Conservation (phyloP, 2,329 filamentous ascomycete genomes). For the Fusarium fracticaudum region DNA sequence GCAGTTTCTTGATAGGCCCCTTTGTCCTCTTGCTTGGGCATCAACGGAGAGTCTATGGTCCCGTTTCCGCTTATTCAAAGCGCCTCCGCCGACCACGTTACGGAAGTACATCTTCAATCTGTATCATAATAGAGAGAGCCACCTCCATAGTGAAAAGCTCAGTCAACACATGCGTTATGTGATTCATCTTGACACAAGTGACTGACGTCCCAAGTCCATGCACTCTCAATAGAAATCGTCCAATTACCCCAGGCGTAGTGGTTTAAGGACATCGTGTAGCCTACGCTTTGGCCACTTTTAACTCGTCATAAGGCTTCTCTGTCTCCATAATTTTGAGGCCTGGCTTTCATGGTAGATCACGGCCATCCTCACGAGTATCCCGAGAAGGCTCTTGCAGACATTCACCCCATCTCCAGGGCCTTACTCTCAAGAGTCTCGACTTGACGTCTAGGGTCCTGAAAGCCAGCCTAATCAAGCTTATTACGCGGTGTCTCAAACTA, state of each 20-base stretch:
- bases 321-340: no score
- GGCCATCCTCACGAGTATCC: background rate
- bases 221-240: no score
- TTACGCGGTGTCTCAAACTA: fast-evolving
- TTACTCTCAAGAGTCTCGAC: background rate
- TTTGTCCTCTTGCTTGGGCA: background rate
- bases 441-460: background rate
- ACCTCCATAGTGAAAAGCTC: fast-evolving
- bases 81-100: fast-evolving
- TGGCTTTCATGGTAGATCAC: background rate
- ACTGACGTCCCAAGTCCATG: no score
- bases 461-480: background rate
- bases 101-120: fast-evolving
- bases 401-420: fast-evolving
- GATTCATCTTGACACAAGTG: no score
- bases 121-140: no score
- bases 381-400: background rate
- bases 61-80: background rate
- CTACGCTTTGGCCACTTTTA: no score
- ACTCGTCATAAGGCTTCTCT: no score
- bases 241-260: background rate
- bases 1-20: background rate
- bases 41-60: background rate
- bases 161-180: fast-evolving
- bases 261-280: background rate